Percentiles rank a stretch among this genome's conserved stretches.
phyloP scores from a whole-genome alignment of 192 early-diverging fungal genomes.

The Phlyctochytrium planicorne region DNA sequence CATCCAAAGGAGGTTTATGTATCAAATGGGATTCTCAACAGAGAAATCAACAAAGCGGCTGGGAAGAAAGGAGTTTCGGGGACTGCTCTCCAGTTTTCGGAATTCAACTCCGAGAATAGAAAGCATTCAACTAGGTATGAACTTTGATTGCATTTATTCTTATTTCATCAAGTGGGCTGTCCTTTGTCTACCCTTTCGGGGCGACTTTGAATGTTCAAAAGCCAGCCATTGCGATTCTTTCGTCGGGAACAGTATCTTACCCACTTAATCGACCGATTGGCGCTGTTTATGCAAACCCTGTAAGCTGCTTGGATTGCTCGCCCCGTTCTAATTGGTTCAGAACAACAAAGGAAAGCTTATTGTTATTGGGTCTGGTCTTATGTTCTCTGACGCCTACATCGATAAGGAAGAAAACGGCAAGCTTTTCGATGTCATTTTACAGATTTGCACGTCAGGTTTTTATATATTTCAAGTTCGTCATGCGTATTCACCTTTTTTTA shows the following conservation, averaged over 20 bases:
- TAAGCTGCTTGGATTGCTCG: slow-evolving; percentile 33
- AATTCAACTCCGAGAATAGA: background rate
- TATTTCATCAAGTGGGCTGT: background rate
- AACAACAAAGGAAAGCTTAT: slow-evolving; percentile 52
- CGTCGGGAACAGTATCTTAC: slow-evolving; percentile 59
- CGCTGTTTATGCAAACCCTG: slow-evolving; percentile 48
- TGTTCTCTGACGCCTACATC: slow-evolving; percentile 63
- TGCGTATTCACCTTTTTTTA: background rate
- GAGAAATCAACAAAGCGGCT: slow-evolving; percentile 60
- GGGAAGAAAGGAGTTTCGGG: slow-evolving; percentile 38
- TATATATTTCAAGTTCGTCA: slow-evolving; percentile 7
- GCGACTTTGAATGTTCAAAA: slow-evolving; percentile 65
- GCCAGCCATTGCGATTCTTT: slow-evolving; percentile 59
- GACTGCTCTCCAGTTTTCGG: background rate
- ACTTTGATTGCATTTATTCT: background rate
- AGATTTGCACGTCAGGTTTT: slow-evolving; percentile 50
- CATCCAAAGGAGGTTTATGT: slow-evolving; percentile 68
- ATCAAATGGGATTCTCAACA: slow-evolving; percentile 58
- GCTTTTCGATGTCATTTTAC: slow-evolving; percentile 58
- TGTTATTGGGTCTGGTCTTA: slow-evolving; percentile 50
- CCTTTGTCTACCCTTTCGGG: slow-evolving; percentile 59
- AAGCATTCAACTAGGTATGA: slow-evolving; percentile 29
- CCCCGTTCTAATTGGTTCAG: too few relatives aligned
- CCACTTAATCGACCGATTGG: slow-evolving; percentile 60
- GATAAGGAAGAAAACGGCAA: slow-evolving; percentile 66